Evolutionary conservation across 2,329 filamentous ascomycete genomes (phyloP), one percentile per base, ranked within the genome.

Genomic region (Zalaria sp.): DNA sequence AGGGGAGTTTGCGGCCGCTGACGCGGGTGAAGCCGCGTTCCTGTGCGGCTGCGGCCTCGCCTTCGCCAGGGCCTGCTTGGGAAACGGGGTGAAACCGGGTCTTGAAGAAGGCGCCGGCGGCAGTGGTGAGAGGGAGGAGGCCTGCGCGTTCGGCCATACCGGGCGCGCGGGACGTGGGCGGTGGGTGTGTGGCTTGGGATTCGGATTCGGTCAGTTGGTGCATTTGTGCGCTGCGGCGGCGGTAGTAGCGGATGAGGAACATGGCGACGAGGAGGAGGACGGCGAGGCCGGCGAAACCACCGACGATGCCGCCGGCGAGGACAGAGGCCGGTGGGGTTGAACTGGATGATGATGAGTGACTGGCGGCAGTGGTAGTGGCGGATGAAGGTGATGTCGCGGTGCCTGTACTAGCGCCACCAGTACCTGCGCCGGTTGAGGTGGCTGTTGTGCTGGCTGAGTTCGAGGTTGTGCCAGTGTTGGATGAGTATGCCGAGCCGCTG

Each of bases 271-370:
- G 52, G 5, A 73, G 51, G 5, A 75, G 52, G 5, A 75, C 53
- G 8, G 73, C 69, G 29, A 72, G 52, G 27, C 74, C 76, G 29
- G 74, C 73, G 39, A 77, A 65, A 37, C 75, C 75, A 10, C 76
- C 76, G 26, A 80, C 65, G n/a, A 79, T 72, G 37, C 74, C 75
- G 5, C 76, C 76, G 18, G 77, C 73, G 3, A 79, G 69, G 44
- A 67, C 66, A 10, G 68, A 67, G 25, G 71, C 73, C 36, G 63
- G 61, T 5, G 66, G 56, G 18, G 59, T 54, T 18, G 18, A 29
- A 45, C 29, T 7, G 7, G 7, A 32, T 32, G 7, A 32, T 32
- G 7, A 32, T 32, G 7, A n/a, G 18, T 18, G 18, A 27, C 35
- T 39, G 4, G 37, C 18, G 5, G 43, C 40, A 28, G 37, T 43